Base-by-base conservation (phyloP, 352 stramenopile genomes). In the Pythium scleroteichum region DNA sequence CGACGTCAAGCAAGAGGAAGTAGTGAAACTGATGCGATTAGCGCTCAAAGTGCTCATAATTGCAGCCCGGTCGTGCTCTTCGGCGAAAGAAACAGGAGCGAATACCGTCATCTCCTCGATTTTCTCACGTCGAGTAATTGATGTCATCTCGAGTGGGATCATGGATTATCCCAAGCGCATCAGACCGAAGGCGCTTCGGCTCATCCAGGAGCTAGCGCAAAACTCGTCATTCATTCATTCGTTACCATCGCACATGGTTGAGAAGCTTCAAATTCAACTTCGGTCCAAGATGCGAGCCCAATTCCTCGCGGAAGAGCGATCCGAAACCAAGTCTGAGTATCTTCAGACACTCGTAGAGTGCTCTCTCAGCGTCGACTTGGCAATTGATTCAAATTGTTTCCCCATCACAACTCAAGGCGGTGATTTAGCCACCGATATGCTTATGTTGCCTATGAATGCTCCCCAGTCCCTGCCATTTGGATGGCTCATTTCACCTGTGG, bases 271-370 rank as follows among this genome's bases (percentile, higher is more conserved):
- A 2, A 59, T 69, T 19, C 39, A 79, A 17, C 24, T 94, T 7
- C 68, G 73, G 22, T 39, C 68, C 12, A 88, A 91, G 33, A 59
- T 91, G 45, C 69, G 71, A 4, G 72, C 76, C 9, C 79, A 85
- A 10, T 72, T 82, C 42, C 54, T 72, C 17, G 64, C 53, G 1
- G 85, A 92, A 46, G 76, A 84, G 16, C 56, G 67, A 27, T 53
- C 65, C 6, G 76, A 87, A 24, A 60, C 73, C 14, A 92, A 92
- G 38, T 90, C 79, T 13, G 63, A 75, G 1, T 88, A 88, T 41
- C 53, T 92, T 14, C 82, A 92, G 29, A 58, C 42, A 22, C 59
- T 94, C 3, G 61, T 87, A 0, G 72, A 94, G 38, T 89, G 79
- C 41, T 66, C 78, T 10, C 19, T 91, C 22, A 64, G 75, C 20